phyloP scores from a whole-genome alignment of 331 rosid genomes.

The Prunus yedoensis region DNA sequence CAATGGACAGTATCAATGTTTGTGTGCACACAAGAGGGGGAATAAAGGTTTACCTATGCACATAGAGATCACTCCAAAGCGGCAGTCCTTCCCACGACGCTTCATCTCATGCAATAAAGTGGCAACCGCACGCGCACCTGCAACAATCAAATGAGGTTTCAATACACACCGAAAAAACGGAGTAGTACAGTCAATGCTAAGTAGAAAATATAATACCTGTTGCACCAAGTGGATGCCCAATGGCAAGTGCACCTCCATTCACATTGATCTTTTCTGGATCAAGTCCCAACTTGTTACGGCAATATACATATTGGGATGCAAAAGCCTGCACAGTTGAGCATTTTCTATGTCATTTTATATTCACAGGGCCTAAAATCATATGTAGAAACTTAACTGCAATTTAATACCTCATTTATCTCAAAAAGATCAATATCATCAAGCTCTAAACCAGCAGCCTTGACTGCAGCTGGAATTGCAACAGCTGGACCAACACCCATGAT shows the following conservation, averaged over 20 bases:
- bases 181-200: background rate
- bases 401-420: constrained; percentile 91
- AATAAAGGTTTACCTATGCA: constrained; percentile 64
- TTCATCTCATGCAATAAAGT: constrained; percentile 94
- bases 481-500: constrained; percentile 99
- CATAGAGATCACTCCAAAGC: constrained; percentile 91
- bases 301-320: constrained; percentile 90
- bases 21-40: background rate
- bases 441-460: constrained; percentile 94
- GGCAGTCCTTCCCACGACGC: constrained; percentile 78
- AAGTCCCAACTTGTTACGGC: constrained; percentile 85
- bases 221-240: constrained; percentile 98
- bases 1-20: background rate
- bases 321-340: constrained; percentile 60
- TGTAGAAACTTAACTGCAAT: background rate
- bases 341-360: constrained; percentile 19
- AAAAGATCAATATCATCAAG: constrained; percentile 89
- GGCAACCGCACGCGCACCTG: constrained; percentile 82
- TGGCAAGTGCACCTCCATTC: constrained; percentile 94
- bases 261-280: constrained; percentile 91
- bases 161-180: background rate
- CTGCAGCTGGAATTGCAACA: constrained; percentile 94
- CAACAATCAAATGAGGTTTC: background rate
- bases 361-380: constrained; percentile 5
- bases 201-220: constrained; percentile 53